Conservation (phyloP, 768 basidiomycete species). For the Boletus rufocinnamomeus region DNA sequence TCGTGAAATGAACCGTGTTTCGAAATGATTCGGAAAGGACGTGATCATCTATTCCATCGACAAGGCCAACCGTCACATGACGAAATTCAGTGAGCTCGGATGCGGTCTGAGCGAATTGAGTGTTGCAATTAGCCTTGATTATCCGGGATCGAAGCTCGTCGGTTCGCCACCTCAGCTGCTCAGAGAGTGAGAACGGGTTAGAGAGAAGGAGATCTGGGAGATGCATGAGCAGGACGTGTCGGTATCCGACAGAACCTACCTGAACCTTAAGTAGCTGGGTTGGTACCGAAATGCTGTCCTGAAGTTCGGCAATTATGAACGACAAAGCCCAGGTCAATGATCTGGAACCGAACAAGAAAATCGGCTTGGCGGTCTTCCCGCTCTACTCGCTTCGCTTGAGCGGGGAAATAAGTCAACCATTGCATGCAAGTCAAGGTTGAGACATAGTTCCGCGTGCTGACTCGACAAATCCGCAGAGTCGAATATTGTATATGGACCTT, state of each 20-base stretch:
- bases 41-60: background rate
- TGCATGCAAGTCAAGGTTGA: background rate
- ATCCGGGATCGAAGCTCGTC: slow-evolving; percentile 1
- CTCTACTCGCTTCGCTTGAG: background rate
- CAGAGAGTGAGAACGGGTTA: background rate
- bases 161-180: slow-evolving; percentile 1
- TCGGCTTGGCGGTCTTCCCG: background rate
- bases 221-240: background rate
- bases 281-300: background rate
- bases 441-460: background rate
- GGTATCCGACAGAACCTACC: background rate
- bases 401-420: background rate
- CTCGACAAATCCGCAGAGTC: too few species aligned
- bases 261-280: background rate
- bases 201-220: slow-evolving; percentile 5
- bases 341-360: background rate
- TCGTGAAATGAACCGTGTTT: slow-evolving; percentile 13
- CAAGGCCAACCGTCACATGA: background rate
- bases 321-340: too few species aligned
- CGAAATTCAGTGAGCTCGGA: slow-evolving; percentile 10
- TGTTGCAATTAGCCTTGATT: slow-evolving; percentile 2
- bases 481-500: background rate
- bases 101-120: slow-evolving; percentile 8
- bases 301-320: background rate
- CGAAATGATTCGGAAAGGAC: slow-evolving; percentile 11